Conservation (phyloP, 106 monocot species). For the Iris macrosiphon region DNA sequence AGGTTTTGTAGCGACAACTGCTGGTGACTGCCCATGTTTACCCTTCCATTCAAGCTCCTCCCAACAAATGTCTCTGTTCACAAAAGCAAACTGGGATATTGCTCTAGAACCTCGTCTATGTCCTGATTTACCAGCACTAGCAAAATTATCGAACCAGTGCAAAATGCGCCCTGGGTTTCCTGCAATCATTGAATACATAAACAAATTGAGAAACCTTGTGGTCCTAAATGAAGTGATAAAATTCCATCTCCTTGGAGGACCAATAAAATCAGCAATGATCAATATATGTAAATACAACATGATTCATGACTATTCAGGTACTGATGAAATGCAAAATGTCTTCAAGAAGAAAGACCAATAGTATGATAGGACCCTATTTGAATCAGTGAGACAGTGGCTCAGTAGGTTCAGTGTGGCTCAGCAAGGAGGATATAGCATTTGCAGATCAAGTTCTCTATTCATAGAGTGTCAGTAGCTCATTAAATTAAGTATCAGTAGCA, state of each 20-base stretch:
- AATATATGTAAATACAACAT: background rate
- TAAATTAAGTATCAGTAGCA: too few species aligned
- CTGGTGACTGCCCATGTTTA: slow-evolving; percentile 89
- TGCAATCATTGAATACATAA: slow-evolving; percentile 5
- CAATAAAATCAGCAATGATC: background rate
- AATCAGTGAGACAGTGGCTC: too few species aligned
- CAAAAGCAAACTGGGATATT: slow-evolving; percentile 78
- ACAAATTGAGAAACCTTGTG: slow-evolving; percentile 1
- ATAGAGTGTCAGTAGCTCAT: too few species aligned
- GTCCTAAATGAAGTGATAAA: background rate
- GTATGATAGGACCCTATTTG: too few species aligned
- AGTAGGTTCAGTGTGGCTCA: too few species aligned
- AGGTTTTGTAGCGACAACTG: slow-evolving; percentile 95
- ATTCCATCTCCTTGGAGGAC: background rate
- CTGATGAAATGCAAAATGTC: too few species aligned
- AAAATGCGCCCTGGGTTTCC: slow-evolving; percentile 65
- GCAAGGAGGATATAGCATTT: too few species aligned
- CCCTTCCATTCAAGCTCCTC: slow-evolving; percentile 99
- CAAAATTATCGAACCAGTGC: slow-evolving; percentile 94
- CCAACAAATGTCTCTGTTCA: slow-evolving; percentile 87
- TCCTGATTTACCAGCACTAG: slow-evolving; percentile 53
- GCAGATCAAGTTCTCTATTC: too few species aligned
- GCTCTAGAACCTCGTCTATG: slow-evolving; percentile 84
- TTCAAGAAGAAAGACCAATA: too few species aligned
- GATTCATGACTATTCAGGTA: too few species aligned